Evolutionary conservation across 306 rosid genomes (phyloP).

Genomic region (Chamaecrista fasciculata): DNA sequence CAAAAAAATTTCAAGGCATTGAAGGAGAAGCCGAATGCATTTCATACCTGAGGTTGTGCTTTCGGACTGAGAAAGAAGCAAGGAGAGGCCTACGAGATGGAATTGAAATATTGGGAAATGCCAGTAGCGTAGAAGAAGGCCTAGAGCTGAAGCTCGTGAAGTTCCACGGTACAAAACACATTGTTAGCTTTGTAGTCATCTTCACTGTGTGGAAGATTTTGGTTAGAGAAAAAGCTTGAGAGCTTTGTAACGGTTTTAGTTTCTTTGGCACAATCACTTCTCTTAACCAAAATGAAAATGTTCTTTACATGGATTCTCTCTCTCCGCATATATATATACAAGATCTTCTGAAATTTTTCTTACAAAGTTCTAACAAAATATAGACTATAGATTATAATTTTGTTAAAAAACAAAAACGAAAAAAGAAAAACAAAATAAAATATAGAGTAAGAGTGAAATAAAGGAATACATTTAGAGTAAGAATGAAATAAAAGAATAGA

Average conservation of each 20-base stretch:
- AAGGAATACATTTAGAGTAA: too few species aligned
- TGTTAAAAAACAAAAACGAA: too few species aligned
- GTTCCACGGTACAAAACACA: constrained; percentile 52
- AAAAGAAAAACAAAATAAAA: too few species aligned
- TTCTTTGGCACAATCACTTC: neutral
- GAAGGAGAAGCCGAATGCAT: neutral
- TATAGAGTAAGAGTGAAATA: too few species aligned
- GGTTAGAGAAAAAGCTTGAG: neutral
- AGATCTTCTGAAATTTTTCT: too few species aligned
- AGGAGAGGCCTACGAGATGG: constrained; percentile 40
- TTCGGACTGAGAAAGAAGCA: constrained; percentile 53
- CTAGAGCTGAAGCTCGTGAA: constrained; percentile 35
- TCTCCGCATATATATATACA: too few species aligned
- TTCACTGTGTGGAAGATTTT: neutral
- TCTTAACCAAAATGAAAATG: too few species aligned
- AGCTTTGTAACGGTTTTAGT: neutral
- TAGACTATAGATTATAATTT: too few species aligned
- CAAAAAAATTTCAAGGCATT: neutral
- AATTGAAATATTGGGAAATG: constrained; percentile 36
- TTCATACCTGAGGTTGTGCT: constrained; percentile 52
- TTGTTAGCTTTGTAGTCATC: constrained; percentile 60
- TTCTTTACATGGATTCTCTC: too few species aligned
- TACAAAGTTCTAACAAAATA: too few species aligned
- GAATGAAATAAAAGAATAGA: too few species aligned
- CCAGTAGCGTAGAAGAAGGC: constrained; percentile 10